Evolutionary conservation across 805 yeast genomes (phyloP), one percentile per base, ranked within the genome.

Genomic region (Wickerhamomyces chaumierensis): DNA sequence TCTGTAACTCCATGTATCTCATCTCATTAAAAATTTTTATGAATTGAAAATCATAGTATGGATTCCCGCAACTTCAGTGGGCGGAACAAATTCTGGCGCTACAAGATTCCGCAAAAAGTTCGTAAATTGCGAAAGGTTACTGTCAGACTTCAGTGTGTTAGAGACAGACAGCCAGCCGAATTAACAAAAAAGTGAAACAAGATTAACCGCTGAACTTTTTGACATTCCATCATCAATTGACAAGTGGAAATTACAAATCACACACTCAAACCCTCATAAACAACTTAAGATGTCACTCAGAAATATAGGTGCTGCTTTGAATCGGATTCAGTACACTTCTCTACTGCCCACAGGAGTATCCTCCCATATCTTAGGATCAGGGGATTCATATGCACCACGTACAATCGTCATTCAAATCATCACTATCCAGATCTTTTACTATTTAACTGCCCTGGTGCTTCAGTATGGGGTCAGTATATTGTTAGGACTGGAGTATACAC

Each of bases 381-480:
- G 18, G 4, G 33, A 31, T 17, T 31, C 33, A 6, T 31, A 31
- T 18, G 72, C 84, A 1, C 86, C 88, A 1, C 51, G 63, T 33
- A 68, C 77, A 37, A 70, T 80, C 36, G 61, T 77, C 35, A 55
- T 74, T 33, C 97, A 90, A 58, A 90, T 90, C 16, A 57, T 86
- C 5, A 62, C 84, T 18, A 61, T 90, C 19, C 98, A 90, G 56
- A 53, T 75, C 29, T 75, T 84, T 42, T 88, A 88, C 61, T 90
- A 90, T 52, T 51, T 71, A 5, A 72, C 85, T 2, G 96, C 95
- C 2, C 55, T 72, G 1, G 53, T 80, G 6, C 58, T 85, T 34
- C 81, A 87, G 46, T 73, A 71, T 43, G 62, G 79, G 31, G 71
- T 82, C 38, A 74, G 87, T 2, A 63, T 73, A 38, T 62, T 92